These are phyloP conservation scores for Fusarium sp. DNA, from an alignment of 2,329 filamentous ascomycete genomes.

Conservation along the genomic window DNA sequence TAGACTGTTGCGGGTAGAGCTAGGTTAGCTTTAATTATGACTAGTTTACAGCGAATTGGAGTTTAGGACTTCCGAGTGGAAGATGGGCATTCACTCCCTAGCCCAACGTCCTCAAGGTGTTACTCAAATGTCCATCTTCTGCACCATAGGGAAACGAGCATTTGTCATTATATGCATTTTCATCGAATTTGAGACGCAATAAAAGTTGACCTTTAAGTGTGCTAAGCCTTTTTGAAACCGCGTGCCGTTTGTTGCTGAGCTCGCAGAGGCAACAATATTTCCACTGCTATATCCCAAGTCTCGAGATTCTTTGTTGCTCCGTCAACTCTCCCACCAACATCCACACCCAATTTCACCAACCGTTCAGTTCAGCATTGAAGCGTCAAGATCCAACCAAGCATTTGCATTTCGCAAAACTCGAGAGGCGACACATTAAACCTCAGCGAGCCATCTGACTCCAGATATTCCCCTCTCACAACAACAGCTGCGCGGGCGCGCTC, in stretches of 20 bases:
- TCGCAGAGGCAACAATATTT: not conserved
- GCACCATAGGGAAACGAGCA: not conserved
- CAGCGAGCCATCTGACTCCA: not conserved
- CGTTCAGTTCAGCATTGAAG: not conserved
- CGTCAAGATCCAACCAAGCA: not conserved
- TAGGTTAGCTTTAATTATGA: not conserved
- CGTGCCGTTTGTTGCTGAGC: not conserved
- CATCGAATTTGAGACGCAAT: not conserved
- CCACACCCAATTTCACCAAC: slow-evolving; percentile 1
- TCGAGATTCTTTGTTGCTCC: slow-evolving; percentile 28
- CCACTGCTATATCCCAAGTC: not conserved
- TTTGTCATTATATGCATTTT: not conserved
- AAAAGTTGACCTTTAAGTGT: not conserved
- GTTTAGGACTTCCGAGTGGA: not conserved
- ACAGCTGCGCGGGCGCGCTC: not conserved
- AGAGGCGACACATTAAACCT: not conserved
- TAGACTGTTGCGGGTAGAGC: not conserved
- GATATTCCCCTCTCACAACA: not conserved
- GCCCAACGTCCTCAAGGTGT: not conserved
- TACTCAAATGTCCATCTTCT: not conserved
- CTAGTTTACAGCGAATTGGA: not conserved
- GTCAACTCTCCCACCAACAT: slow-evolving; percentile 26
- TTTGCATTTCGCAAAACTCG: not conserved
- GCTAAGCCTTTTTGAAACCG: not conserved
- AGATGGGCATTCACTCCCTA: not conserved